Percentiles rank a stretch among this genome's conserved stretches.
Evolutionary conservation across 352 stramenopile genomes (phyloP).

Genomic region (Globisporangium rhizosaccharum): DNA sequence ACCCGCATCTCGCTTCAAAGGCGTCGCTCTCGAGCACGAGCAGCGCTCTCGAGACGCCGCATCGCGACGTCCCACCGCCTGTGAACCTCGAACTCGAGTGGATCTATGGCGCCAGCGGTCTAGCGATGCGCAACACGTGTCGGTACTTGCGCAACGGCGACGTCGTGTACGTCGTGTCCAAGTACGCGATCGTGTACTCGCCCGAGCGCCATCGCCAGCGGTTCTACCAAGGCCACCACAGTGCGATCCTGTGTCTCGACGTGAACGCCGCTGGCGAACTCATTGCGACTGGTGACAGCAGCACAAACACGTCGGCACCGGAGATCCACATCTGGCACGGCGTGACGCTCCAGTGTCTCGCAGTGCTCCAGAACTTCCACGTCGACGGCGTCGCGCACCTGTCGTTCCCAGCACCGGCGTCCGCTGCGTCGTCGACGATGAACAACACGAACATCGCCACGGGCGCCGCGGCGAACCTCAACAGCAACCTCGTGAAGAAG

Average conservation of each 20-base stretch:
- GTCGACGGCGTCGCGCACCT: constrained; percentile 44
- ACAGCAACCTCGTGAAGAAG: constrained; percentile 47
- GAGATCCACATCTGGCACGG: constrained; percentile 77
- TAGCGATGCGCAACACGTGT: constrained; percentile 40
- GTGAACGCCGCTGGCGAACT: constrained; percentile 51
- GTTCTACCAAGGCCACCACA: constrained; percentile 62
- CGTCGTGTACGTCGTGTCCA: constrained; percentile 67
- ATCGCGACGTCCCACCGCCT: constrained; percentile 36
- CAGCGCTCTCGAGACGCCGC: neutral
- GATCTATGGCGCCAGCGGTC: constrained; percentile 63
- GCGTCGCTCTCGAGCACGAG: constrained; percentile 3
- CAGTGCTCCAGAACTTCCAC: constrained; percentile 61
- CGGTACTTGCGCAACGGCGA: constrained; percentile 48
- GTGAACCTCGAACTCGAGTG: constrained; percentile 69
- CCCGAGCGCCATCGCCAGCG: constrained; percentile 50
- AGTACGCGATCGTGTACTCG: constrained; percentile 74
- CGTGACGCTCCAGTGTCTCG: constrained; percentile 59
- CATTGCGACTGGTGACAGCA: constrained; percentile 57
- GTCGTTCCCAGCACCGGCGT: constrained; percentile 47
- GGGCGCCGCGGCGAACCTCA: constrained; percentile 25
- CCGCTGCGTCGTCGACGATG: constrained; percentile 34
- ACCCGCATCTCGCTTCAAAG: constrained; percentile 1
- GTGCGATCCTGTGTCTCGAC: constrained; percentile 55
- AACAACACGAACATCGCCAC: constrained; percentile 23
- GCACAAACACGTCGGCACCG: constrained; percentile 10